These are phyloP conservation scores for Dryas alaskensis DNA, from an alignment of 306 rosid species.

Conservation along the genomic window DNA sequence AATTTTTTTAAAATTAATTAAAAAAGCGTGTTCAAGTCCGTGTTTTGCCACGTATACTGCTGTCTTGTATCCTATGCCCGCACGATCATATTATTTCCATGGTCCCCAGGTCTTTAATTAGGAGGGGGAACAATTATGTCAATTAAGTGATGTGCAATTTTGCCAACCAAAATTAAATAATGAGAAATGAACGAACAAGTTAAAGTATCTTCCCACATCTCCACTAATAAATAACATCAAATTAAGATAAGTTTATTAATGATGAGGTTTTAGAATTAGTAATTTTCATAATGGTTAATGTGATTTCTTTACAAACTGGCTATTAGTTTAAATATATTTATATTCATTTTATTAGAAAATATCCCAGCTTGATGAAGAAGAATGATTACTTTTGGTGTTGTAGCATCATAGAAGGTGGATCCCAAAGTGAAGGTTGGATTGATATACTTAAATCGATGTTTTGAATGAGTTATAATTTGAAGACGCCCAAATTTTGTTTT, in stretches of 20 bases:
- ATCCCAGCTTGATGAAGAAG: no score
- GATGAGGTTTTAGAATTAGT: neutral
- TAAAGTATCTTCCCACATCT: conserved; percentile 6
- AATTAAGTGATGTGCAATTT: neutral
- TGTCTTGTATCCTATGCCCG: neutral
- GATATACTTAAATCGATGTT: neutral
- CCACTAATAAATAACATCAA: neutral
- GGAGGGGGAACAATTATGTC: neutral
- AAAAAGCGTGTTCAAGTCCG: neutral
- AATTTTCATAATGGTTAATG: neutral
- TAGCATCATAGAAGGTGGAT: neutral
- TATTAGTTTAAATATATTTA: no score
- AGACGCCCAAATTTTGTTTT: neutral
- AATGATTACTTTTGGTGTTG: no score
- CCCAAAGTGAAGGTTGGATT: no score
- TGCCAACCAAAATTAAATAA: conserved; percentile 9
- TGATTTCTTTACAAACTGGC: no score
- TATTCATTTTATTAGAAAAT: no score
- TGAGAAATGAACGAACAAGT: conserved; percentile 1
- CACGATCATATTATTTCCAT: neutral
- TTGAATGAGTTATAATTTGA: neutral
- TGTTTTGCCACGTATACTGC: conserved; percentile 17
- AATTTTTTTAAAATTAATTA: neutral
- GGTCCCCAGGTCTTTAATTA: neutral
- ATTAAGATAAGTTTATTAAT: neutral